Evolutionary conservation across 1,284 basidiomycete genomes (phyloP).

Genomic region (Leccinum pachyderme): DNA sequence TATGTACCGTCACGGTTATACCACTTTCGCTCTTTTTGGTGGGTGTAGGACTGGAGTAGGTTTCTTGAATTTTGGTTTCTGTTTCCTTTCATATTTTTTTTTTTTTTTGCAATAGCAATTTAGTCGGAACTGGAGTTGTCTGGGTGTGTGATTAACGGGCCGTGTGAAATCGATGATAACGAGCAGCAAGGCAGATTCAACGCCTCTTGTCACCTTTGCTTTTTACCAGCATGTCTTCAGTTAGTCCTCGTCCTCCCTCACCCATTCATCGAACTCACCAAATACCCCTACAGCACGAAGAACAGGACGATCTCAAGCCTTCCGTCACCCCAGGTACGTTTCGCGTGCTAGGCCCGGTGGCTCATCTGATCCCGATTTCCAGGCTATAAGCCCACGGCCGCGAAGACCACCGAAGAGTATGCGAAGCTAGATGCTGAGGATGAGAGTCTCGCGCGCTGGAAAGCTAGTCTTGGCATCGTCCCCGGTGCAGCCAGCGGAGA

Average conservation of each 20-base stretch:
- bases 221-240: slow-evolving; percentile 41
- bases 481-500: slow-evolving; percentile 44
- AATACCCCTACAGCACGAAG: slow-evolving; percentile 45
- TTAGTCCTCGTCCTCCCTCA: slow-evolving; percentile 25
- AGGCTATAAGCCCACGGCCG: slow-evolving; percentile 74
- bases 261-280: slow-evolving; percentile 4
- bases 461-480: slow-evolving; percentile 83
- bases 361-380: slow-evolving; percentile 21
- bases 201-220: slow-evolving; percentile 19
- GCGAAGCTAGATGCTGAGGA: slow-evolving; percentile 80
- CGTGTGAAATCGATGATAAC: slow-evolving; percentile 38
- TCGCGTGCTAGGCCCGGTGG: not conserved
- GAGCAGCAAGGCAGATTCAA: slow-evolving; percentile 17
- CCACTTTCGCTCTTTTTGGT: slow-evolving; percentile 31
- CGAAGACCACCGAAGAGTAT: slow-evolving; percentile 69
- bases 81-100: not conserved
- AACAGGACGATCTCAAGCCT: slow-evolving; percentile 64
- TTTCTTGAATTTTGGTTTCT: slow-evolving; percentile 17
- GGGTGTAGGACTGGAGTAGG: slow-evolving; percentile 17
- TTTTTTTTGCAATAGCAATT: slow-evolving; percentile 29
- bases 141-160: slow-evolving; percentile 12
- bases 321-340: slow-evolving; percentile 59
- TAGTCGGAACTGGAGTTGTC: slow-evolving; percentile 6
- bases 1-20: slow-evolving; percentile 27
- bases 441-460: slow-evolving; percentile 86